These are phyloP conservation scores for Aureobasidium sp. DNA, from an alignment of 2,329 filamentous ascomycete genomes.

Conservation along the genomic window DNA sequence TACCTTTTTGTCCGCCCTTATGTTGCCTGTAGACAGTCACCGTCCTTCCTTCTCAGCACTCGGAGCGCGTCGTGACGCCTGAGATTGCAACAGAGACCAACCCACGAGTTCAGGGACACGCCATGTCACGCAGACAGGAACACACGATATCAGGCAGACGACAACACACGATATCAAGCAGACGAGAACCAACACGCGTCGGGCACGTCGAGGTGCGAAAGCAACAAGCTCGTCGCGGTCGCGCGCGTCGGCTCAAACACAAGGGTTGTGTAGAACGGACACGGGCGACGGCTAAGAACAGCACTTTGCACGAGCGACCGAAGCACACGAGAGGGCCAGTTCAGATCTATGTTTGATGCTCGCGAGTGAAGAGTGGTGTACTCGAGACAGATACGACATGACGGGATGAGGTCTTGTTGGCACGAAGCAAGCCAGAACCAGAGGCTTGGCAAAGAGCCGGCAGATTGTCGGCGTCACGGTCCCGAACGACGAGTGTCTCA, in stretches of 20 bases:
- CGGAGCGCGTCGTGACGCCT: neutral
- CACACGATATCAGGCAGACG: neutral
- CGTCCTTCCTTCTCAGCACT: too few species aligned
- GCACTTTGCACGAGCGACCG: neutral
- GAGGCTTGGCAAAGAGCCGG: too few species aligned
- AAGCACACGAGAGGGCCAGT: constrained; percentile 5
- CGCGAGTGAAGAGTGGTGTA: too few species aligned
- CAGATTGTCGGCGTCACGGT: too few species aligned
- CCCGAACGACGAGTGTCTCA: too few species aligned
- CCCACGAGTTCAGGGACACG: neutral
- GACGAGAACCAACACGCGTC: constrained; percentile 5
- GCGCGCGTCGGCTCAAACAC: neutral
- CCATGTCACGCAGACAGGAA: neutral
- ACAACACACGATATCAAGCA: neutral
- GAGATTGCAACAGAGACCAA: neutral
- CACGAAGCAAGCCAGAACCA: too few species aligned
- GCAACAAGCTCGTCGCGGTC: neutral
- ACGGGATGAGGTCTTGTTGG: too few species aligned
- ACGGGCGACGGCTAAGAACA: neutral
- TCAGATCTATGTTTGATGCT: too few species aligned
- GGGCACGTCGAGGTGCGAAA: neutral
- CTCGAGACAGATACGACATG: too few species aligned
- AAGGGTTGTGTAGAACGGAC: neutral
- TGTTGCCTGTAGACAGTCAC: too few species aligned
- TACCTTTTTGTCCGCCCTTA: too few species aligned